phyloP scores from a whole-genome alignment of 2,329 filamentous ascomycete genomes.

The Colletotrichum paranaense region DNA sequence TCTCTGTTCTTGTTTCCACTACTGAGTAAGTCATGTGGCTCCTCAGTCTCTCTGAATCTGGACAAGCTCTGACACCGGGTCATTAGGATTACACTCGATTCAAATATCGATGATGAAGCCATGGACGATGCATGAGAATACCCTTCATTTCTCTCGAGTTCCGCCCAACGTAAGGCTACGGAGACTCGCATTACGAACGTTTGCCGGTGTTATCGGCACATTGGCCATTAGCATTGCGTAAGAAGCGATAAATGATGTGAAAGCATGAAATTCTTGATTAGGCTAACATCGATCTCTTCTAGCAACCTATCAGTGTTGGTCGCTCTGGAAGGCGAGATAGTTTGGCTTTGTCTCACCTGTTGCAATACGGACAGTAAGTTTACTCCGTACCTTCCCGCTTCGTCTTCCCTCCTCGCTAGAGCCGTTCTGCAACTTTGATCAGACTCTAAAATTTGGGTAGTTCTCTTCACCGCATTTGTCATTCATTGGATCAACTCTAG shows the following conservation, averaged over 20 bases:
- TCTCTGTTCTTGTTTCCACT: constrained; percentile 14
- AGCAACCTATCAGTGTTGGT: constrained; percentile 7
- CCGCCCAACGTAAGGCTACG: neutral
- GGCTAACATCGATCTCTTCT: neutral
- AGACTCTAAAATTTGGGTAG: neutral
- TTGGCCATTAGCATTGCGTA: neutral
- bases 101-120: constrained; percentile 1
- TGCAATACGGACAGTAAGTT: constrained; percentile 22
- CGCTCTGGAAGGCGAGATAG: constrained; percentile 2
- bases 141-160: neutral
- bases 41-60: neutral
- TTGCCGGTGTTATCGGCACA: neutral
- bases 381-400: neutral
- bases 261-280: neutral
- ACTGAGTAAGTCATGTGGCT: neutral
- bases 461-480: constrained; percentile 2
- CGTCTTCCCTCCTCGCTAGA: too few relatives aligned
- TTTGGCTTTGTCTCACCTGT: constrained; percentile 17
- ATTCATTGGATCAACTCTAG: constrained; percentile 6
- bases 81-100: constrained; percentile 1
- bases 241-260: neutral
- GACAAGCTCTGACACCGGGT: neutral
- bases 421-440: neutral
- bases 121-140: neutral
- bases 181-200: constrained; percentile 1